These are phyloP conservation scores for Suillus weaverae DNA, from an alignment of 768 basidiomycete species.

Conservation along the genomic window DNA sequence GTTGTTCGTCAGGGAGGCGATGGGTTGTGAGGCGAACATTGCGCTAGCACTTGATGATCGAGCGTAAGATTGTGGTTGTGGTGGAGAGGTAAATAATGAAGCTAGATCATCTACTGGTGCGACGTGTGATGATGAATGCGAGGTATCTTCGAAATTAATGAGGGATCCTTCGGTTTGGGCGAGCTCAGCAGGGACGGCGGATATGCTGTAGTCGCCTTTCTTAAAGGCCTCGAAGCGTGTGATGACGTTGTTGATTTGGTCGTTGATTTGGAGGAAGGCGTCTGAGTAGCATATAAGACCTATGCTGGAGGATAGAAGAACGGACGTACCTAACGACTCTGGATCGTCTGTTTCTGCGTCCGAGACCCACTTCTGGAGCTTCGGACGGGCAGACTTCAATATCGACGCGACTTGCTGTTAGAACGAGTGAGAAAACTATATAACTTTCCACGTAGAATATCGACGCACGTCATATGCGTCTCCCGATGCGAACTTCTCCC, in stretches of 20 bases:
- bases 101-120: conserved; percentile 57
- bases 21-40: conserved; percentile 14
- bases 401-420: conserved; percentile 86
- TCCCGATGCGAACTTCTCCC: conserved; percentile 82
- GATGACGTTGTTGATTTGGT: conserved; percentile 93
- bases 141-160: conserved; percentile 74
- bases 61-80: conserved; percentile 2
- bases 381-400: conserved; percentile 80
- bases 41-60: conserved; percentile 3
- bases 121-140: conserved; percentile 17
- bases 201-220: conserved; percentile 79
- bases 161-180: conserved; percentile 45
- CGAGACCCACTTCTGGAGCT: conserved; percentile 96
- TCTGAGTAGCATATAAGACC: conserved; percentile 45
- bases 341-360: conserved; percentile 89
- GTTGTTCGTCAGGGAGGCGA: conserved; percentile 26
- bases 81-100: conserved; percentile 48
- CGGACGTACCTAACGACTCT: conserved; percentile 75
- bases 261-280: conserved; percentile 93
- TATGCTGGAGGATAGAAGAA: not conserved
- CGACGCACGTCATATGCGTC: conserved; percentile 87
- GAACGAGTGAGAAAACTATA: not conserved
- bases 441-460: not conserved
- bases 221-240: conserved; percentile 92
- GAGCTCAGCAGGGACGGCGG: conserved; percentile 58